phyloP scores from a whole-genome alignment of 2,329 filamentous ascomycete species.

The Monosporascus sp. region DNA sequence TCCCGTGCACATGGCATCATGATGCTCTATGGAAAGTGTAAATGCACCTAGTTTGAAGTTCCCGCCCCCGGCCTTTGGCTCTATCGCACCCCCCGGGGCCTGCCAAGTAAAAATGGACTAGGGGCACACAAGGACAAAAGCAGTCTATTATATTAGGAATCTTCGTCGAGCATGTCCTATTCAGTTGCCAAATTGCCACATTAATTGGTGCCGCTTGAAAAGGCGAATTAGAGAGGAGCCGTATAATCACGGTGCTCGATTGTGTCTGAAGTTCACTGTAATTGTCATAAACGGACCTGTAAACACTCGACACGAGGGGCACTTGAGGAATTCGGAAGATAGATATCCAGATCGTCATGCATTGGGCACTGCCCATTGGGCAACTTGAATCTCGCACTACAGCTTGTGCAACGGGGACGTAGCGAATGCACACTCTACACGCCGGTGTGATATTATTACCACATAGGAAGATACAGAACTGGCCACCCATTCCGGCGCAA shows the following conservation, averaged over 20 bases:
- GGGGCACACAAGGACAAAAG: no score
- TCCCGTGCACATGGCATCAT: neutral
- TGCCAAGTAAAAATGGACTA: neutral
- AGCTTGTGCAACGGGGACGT: no score
- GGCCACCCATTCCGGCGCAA: no score
- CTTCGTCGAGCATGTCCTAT: neutral
- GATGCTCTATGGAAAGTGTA: neutral
- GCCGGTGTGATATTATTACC: no score
- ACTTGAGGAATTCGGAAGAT: neutral
- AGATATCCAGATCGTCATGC: neutral
- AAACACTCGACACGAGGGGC: neutral
- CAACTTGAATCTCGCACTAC: neutral
- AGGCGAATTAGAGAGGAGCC: no score
- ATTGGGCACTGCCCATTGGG: neutral
- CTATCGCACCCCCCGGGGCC: neutral
- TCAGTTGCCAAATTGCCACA: no score
- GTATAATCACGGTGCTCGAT: no score
- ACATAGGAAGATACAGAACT: no score
- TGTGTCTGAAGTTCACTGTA: no score
- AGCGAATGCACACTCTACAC: no score
- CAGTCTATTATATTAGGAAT: neutral
- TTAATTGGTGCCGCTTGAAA: no score
- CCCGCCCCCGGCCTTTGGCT: neutral
- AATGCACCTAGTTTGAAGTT: neutral
- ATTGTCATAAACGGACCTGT: neutral